Evolutionary conservation across 1,284 basidiomycete species (phyloP), one percentile per base, ranked within the genome.

Genomic region (Ustilago crameri): DNA sequence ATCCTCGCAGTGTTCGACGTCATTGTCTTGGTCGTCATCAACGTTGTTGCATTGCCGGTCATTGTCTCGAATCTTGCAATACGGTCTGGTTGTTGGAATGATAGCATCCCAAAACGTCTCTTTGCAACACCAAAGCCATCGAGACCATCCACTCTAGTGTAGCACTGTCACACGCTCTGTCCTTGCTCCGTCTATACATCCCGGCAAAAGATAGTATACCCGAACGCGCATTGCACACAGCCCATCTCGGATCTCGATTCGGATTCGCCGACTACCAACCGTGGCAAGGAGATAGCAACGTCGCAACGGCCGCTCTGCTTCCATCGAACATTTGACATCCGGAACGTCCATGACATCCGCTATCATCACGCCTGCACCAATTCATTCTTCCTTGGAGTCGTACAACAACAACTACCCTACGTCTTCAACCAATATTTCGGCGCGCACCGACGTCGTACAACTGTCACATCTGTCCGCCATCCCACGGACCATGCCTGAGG

Each of bases 401-500:
- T 32, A 8, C 53, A 34, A 15, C 52, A 14, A 26, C 23, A n/a
- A 51, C 27, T 45, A 30, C n/a, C 42, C 15, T 9, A 20, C 32
- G 26, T 45, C 43, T 30, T 12, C 5, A 7, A 7, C 12, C 30
- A 5, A 30, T 30, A 30, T 7, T 12, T 30, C 30, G 30, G 30
- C 30, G 30, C 30, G 30, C 43, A 45, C 35, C 43, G 52, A 56
- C 7, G 23, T 20, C 44, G 17, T n/a, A 18, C 63, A 30, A 43
- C 12, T 7, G 9, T 15, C 17, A 5, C 47, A 30, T 30, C 30
- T 30, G 30, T 37, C 35, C 35, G 35, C 35, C 35, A 37, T 35
- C 5, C 35, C 56, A 20, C 38, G 44, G 60, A 64, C 56, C 27
- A 69, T 69, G 66, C 60, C 66, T 32, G 66, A 69, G 55, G 66